phyloP scores from a whole-genome alignment of 768 basidiomycete genomes.

The Lactifluus pinguis region DNA sequence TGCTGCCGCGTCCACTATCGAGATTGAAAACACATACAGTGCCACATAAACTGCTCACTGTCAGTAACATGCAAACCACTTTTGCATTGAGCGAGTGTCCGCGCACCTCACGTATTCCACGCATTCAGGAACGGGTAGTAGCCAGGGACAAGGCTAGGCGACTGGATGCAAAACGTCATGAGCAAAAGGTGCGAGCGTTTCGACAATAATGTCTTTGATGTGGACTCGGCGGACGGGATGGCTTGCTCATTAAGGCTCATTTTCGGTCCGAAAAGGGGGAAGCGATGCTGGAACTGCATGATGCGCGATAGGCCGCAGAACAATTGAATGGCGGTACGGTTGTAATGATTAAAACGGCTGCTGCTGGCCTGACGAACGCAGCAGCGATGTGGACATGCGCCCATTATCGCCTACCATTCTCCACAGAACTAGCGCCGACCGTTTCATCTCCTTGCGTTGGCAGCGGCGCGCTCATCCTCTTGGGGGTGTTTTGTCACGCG shows the following conservation, averaged over 20 bases:
- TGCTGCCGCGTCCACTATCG: slow-evolving; percentile 30
- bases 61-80: slow-evolving; percentile 67
- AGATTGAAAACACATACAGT: slow-evolving; percentile 97
- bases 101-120: slow-evolving; percentile 72
- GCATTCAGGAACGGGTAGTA: slow-evolving; percentile 27
- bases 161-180: slow-evolving; percentile 38
- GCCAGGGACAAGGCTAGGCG: slow-evolving; percentile 33
- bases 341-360: not conserved
- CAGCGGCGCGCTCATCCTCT: slow-evolving; percentile 29
- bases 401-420: slow-evolving; percentile 28
- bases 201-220: slow-evolving; percentile 22
- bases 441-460: slow-evolving; percentile 38
- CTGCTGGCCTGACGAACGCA: slow-evolving; percentile 20
- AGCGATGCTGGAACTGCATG: not conserved
- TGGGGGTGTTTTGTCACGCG: too few species aligned
- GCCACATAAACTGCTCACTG: slow-evolving; percentile 85
- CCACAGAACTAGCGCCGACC: too few species aligned
- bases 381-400: slow-evolving; percentile 45
- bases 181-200: slow-evolving; percentile 32
- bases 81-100: slow-evolving; percentile 89
- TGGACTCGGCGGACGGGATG: slow-evolving; percentile 19
- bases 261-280: not conserved
- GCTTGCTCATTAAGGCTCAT: slow-evolving; percentile 22
- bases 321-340: slow-evolving; percentile 22
- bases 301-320: slow-evolving; percentile 19